phyloP scores from a whole-genome alignment of 805 yeast genomes.

The Pichia paraexigua region DNA sequence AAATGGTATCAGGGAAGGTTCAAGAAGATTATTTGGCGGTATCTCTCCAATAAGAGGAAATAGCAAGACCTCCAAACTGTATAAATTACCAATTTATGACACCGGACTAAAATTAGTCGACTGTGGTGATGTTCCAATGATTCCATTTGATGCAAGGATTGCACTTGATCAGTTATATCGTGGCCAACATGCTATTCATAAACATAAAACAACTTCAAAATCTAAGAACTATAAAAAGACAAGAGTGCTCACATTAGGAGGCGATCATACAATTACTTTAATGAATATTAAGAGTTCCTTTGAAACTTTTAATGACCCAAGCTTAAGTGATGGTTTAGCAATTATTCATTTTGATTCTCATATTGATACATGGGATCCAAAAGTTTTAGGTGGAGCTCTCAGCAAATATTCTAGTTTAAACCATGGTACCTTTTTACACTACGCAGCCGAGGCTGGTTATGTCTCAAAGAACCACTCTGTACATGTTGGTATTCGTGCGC shows the following conservation, averaged over 20 bases:
- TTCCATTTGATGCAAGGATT: constrained; percentile 51
- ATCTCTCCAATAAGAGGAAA: constrained; percentile 33
- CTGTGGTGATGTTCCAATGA: constrained; percentile 56
- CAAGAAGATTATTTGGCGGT: constrained; percentile 39
- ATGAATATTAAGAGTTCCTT: constrained; percentile 44
- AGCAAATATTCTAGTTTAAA: constrained; percentile 46
- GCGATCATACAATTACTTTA: constrained; percentile 52
- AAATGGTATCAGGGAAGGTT: constrained; percentile 35
- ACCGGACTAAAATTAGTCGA: constrained; percentile 36
- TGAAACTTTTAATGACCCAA: constrained; percentile 39
- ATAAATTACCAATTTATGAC: constrained; percentile 36
- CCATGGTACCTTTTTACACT: constrained; percentile 65
- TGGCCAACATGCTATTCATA: constrained; percentile 42
- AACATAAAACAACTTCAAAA: constrained; percentile 22
- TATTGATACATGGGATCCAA: constrained; percentile 66
- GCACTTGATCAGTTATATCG: constrained; percentile 51
- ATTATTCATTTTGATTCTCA: constrained; percentile 64
- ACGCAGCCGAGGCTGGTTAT: constrained; percentile 62
- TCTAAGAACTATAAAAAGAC: constrained; percentile 18
- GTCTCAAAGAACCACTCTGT: constrained; percentile 39
- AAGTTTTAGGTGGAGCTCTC: constrained; percentile 53
- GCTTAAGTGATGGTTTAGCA: constrained; percentile 31
- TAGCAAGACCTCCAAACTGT: constrained; percentile 28
- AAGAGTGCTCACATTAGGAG: constrained; percentile 47
- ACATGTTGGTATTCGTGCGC: constrained; percentile 63